Base-by-base conservation (phyloP, 768 basidiomycete species). In the Agaricus subrufescens region DNA sequence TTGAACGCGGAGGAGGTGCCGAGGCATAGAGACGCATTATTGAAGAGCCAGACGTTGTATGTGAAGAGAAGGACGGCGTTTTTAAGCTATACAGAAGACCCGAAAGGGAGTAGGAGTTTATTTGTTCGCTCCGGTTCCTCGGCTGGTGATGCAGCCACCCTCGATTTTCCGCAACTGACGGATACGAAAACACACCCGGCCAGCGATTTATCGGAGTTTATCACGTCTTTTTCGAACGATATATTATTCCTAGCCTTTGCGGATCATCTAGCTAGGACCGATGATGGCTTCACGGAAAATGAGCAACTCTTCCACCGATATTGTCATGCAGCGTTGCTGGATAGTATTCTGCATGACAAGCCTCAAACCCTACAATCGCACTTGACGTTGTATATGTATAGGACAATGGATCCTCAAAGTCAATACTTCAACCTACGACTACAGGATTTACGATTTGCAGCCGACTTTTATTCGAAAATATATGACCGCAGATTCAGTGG, bases 1-100 rank as follows among this genome's bases (percentile, higher is more conserved):
- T 80, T 98, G 34, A 89, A 95, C 63, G 82, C 89, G 19, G 79
- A 84, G 40, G 73, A 83, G 42, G 78, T 86, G 52, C 78, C 83
- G 3, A 78, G 77, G 12, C 89, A 96, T 67, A 82, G 83, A 48
- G 80, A 82, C 46, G 77, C 79, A 5, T 78, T 98, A 25, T 70
- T 96, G 40, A 78, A 76, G 34, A 87, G 80, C 56, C 89, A 94
- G 61, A 96, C 91, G 0, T 75, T 99, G 30, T 94, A 84, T 60
- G 96, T 98, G 58, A 96, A 98, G 68, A 86, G 95, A 15, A 80
- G 92, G 27, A 89, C 94, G 0, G 94, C 94, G 0, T 95, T 94
- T 69, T 76, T 98, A 45, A 91, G 91, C 65, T 99, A 98, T 66
- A 87, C 87, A 4, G 90, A 94, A 61, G 97, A 98, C 68, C 92